A percentile compares a stretch with the other conserved stretches of the same genome.
Conservation (phyloP, 768 basidiomycete species). For the Phaeotremella fagi region DNA sequence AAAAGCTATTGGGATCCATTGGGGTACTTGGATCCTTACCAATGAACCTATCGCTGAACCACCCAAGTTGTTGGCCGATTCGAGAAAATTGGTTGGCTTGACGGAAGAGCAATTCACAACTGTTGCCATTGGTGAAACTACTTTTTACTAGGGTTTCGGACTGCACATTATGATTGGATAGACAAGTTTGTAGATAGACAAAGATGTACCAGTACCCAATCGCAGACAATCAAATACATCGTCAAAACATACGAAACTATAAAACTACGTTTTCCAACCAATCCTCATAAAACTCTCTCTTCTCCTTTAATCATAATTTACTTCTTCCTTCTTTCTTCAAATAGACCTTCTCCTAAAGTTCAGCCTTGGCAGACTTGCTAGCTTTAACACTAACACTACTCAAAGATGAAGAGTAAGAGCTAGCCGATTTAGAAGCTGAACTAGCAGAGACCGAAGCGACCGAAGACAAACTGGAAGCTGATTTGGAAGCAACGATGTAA, state of each 20-base stretch:
- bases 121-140: slow-evolving; percentile 62
- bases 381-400: slow-evolving; percentile 41
- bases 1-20: slow-evolving; percentile 65
- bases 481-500: slow-evolving; percentile 35
- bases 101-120: slow-evolving; percentile 57
- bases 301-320: neutral
- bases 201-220: neutral
- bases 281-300: neutral
- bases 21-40: slow-evolving; percentile 52
- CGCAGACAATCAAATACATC: too few species aligned
- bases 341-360: slow-evolving; percentile 23
- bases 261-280: neutral
- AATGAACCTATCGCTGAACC: slow-evolving; percentile 57
- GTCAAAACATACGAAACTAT: too few species aligned
- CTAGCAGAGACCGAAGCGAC: slow-evolving; percentile 30
- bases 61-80: slow-evolving; percentile 56
- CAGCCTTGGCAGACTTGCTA: slow-evolving; percentile 41
- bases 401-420: slow-evolving; percentile 36
- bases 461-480: slow-evolving; percentile 30
- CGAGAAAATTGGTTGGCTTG: slow-evolving; percentile 56
- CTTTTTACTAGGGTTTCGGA: slow-evolving; percentile 10
- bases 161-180: neutral
- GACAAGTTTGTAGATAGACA: neutral
- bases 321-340: neutral
- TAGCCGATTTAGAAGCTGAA: slow-evolving; percentile 22